phyloP scores from a whole-genome alignment of 2,329 filamentous ascomycete species.

The Pseudogymnoascus sp. region DNA sequence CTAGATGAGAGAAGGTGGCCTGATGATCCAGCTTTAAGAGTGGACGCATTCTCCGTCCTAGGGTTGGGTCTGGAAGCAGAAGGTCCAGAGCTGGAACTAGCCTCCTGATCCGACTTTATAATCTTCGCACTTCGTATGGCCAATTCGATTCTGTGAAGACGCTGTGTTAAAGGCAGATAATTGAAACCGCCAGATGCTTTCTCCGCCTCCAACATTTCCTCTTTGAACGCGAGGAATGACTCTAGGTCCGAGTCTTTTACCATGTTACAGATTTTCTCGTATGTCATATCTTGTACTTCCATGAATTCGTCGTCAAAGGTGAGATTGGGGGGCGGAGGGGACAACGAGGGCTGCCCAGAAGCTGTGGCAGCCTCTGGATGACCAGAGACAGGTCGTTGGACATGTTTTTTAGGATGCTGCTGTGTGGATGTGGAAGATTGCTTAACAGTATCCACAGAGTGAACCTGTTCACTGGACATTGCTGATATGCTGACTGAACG shows the following conservation, averaged over 20 bases:
- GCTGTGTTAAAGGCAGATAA: background rate
- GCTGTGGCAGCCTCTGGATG: background rate
- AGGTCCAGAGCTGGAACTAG: too few relatives aligned
- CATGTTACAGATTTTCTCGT: background rate
- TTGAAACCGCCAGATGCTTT: background rate
- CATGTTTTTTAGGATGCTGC: background rate
- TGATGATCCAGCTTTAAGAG: too few relatives aligned
- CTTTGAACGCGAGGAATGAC: background rate
- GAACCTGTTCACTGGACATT: background rate
- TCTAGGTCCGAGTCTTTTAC: background rate
- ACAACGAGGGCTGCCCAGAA: background rate
- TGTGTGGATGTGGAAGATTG: background rate
- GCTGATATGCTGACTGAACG: background rate
- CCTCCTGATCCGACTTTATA: background rate
- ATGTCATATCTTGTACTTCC: background rate
- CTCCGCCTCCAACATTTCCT: background rate
- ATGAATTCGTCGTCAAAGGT: background rate
- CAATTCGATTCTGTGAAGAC: background rate
- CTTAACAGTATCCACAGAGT: background rate
- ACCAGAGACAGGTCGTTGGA: background rate
- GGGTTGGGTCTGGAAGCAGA: too few relatives aligned
- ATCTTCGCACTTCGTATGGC: background rate
- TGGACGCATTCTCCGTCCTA: too few relatives aligned
- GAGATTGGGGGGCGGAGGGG: background rate
- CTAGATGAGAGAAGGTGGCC: too few relatives aligned